Percentiles rank a stretch among this genome's conserved stretches.
Evolutionary conservation across 768 basidiomycete genomes (phyloP).

Genomic region (Lactarius akahatsu): DNA sequence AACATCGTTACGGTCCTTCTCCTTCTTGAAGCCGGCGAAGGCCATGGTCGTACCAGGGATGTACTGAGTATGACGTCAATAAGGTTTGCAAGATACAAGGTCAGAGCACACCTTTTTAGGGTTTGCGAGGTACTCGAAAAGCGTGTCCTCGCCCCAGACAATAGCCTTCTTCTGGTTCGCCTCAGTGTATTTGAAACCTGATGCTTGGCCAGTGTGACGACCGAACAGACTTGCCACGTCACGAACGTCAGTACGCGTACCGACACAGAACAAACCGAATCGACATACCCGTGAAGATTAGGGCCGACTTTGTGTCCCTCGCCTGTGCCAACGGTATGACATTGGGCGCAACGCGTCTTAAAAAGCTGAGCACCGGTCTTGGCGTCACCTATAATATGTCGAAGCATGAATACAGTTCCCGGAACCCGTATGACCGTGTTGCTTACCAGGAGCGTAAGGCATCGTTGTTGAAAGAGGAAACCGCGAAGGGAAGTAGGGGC

Average conservation of each 20-base stretch:
- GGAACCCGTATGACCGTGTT: conserved; percentile 3
- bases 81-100: not conserved
- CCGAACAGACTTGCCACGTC: conserved; percentile 62
- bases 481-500: not conserved
- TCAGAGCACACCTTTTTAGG: conserved; percentile 80
- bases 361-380: conserved; percentile 91
- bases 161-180: conserved; percentile 96
- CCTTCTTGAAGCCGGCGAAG: conserved; percentile 98
- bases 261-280: not conserved
- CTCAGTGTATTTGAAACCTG: conserved; percentile 87
- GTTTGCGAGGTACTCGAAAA: conserved; percentile 95
- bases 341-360: conserved; percentile 95
- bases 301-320: conserved; percentile 91
- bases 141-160: conserved; percentile 79
- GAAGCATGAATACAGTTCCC: not conserved
- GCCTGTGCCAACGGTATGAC: conserved; percentile 81
- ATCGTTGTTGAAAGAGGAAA: conserved; percentile 34
- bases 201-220: conserved; percentile 81
- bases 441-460: conserved; percentile 47
- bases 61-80: conserved; percentile 50
- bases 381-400: conserved; percentile 62
- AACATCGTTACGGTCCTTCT: conserved; percentile 94
- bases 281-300: conserved; percentile 84
- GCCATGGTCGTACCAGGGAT: conserved; percentile 99
- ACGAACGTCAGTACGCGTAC: conserved; percentile 14